Conservation (phyloP, 2,329 filamentous ascomycete genomes). For the Macroventuria anomochaeta region DNA sequence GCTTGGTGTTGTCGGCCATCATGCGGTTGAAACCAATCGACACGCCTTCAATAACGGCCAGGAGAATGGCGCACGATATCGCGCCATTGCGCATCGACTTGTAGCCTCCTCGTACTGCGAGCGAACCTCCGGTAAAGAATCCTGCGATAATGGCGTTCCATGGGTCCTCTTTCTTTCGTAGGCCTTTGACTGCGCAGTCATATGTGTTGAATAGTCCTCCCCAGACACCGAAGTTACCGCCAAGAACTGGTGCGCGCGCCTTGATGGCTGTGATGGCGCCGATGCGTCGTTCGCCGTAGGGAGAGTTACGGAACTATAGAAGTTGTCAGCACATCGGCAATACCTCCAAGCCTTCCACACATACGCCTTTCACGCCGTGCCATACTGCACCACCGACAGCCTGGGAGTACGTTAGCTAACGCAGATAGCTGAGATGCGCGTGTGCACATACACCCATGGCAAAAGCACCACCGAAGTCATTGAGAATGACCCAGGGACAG, state of each 20-base stretch:
- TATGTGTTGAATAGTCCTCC: constrained; percentile 95
- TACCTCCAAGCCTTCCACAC: background rate
- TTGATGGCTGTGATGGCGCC: constrained; percentile 96
- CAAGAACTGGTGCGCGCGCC: constrained; percentile 92
- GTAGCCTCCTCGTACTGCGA: constrained; percentile 89
- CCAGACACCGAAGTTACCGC: constrained; percentile 98
- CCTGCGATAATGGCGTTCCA: constrained; percentile 98
- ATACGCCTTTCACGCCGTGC: constrained; percentile 96
- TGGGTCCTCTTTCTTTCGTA: constrained; percentile 92
- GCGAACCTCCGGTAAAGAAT: constrained; percentile 86
- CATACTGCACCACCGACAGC: constrained; percentile 68
- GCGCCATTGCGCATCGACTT: constrained; percentile 93
- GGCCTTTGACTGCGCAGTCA: constrained; percentile 94
- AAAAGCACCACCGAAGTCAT: constrained; percentile 97
- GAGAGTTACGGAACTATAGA: constrained; percentile 48
- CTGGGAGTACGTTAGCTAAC: constrained; percentile 28
- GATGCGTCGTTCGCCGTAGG: constrained; percentile 91
- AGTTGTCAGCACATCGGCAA: constrained; percentile 15
- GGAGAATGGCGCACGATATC: constrained; percentile 91
- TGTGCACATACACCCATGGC: constrained; percentile 82
- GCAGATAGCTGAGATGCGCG: constrained; percentile 1
- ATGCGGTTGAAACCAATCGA: constrained; percentile 95
- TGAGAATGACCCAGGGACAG: constrained; percentile 94
- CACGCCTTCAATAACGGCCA: constrained; percentile 96
- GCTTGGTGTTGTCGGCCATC: constrained; percentile 86